phyloP scores from a whole-genome alignment of 169 alveolate genomes.

The Cryptosporidium viatorum region DNA sequence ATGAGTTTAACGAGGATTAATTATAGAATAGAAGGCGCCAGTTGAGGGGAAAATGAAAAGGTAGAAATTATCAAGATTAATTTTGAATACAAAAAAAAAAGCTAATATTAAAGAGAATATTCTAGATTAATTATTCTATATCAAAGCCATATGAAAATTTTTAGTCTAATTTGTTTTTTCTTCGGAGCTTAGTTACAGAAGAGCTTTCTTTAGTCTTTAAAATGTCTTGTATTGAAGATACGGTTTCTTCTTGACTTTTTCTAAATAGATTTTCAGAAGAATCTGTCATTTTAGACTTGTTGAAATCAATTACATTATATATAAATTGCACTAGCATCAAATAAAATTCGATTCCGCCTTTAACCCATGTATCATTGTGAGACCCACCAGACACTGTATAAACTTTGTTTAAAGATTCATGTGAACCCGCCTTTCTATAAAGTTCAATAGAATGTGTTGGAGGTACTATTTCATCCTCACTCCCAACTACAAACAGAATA shows the following conservation, averaged over 20 bases:
- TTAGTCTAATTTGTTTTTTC: neutral
- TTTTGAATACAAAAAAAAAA: no score
- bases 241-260: neutral
- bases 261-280: neutral
- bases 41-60: no score
- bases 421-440: neutral
- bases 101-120: no score
- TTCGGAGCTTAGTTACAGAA: neutral
- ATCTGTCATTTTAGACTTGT: neutral
- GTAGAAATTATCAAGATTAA: no score
- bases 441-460: slow-evolving; percentile 24
- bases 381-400: neutral
- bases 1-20: no score
- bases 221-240: neutral
- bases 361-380: slow-evolving; percentile 10
- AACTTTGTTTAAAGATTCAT: neutral
- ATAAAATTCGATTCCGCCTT: slow-evolving; percentile 17
- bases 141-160: neutral
- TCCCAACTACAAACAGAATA: slow-evolving; percentile 63
- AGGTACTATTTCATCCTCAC: slow-evolving; percentile 43
- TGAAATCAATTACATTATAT: neutral
- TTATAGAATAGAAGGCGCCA: neutral
- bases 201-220: neutral
- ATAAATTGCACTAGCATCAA: neutral
- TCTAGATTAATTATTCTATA: no score